phyloP scores from a whole-genome alignment of 176 grass and related monocot genomes.

The Elymus sibiricus region DNA sequence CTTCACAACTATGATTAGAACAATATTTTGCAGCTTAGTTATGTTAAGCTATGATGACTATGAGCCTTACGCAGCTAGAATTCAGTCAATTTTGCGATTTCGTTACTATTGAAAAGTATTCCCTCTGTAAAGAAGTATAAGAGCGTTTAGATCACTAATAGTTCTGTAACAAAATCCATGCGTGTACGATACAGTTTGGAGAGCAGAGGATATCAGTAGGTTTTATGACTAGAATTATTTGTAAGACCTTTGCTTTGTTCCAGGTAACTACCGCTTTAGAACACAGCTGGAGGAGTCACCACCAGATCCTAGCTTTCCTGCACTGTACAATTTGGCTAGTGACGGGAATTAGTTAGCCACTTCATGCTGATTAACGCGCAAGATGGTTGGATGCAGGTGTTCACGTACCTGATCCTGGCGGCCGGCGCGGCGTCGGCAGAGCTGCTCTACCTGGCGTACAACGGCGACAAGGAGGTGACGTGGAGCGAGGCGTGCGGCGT shows the following conservation, averaged over 20 bases:
- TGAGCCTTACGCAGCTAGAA: neutral
- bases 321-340: neutral
- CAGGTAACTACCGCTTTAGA: neutral
- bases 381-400: constrained; percentile 42
- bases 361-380: neutral
- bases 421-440: constrained; percentile 71
- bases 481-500: constrained; percentile 87
- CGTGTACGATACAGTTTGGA: neutral
- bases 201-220: neutral
- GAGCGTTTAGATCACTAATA: no score
- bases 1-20: neutral
- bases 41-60: neutral
- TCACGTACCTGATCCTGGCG: constrained; percentile 78
- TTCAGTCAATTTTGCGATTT: neutral
- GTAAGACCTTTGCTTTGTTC: neutral
- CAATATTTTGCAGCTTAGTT: neutral
- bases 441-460: constrained; percentile 85
- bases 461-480: constrained; percentile 80
- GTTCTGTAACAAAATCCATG: neutral
- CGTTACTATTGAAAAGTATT: neutral
- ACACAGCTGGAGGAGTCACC: neutral
- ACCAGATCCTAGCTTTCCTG: neutral
- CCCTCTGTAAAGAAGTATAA: no score
- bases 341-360: neutral
- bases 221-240: neutral